These are phyloP conservation scores for Candolleomyces aberdarensis DNA, from an alignment of 768 basidiomycete genomes.

Conservation along the genomic window DNA sequence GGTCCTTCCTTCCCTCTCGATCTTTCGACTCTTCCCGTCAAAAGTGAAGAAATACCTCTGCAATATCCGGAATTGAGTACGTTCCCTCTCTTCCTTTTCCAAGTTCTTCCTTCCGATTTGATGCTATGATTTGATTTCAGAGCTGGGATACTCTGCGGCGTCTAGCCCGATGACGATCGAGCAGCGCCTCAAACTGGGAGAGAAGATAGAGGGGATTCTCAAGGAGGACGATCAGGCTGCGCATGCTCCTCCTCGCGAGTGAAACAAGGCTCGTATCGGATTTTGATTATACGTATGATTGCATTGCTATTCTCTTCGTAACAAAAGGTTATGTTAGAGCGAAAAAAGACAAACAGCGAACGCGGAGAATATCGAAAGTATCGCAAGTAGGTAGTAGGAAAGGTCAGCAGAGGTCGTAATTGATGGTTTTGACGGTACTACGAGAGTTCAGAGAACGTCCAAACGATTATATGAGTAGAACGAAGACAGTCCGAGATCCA, in stretches of 20 bases:
- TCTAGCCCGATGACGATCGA: conserved; percentile 51
- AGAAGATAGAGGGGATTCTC: conserved; percentile 57
- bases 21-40: conserved; percentile 51
- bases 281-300: not conserved
- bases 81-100: conserved; percentile 17
- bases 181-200: conserved; percentile 58
- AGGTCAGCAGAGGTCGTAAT: too few species aligned
- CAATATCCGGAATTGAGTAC: conserved; percentile 67
- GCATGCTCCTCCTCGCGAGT: conserved; percentile 45
- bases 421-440: too few species aligned
- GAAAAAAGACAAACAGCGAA: too few species aligned
- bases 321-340: too few species aligned
- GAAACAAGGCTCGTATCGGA: not conserved
- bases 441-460: too few species aligned
- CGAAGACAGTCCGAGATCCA: too few species aligned
- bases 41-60: conserved; percentile 51
- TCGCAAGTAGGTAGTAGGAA: too few species aligned
- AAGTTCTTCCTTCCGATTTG: too few species aligned
- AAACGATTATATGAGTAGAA: too few species aligned
- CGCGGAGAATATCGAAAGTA: too few species aligned
- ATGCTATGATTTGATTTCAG: conserved; percentile 28
- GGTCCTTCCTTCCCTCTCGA: conserved; percentile 70
- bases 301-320: too few species aligned
- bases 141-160: conserved; percentile 63
- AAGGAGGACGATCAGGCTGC: conserved; percentile 66